Evolutionary conservation across 179 eudicot genomes (phyloP).

Genomic region (Camellia oleifera): DNA sequence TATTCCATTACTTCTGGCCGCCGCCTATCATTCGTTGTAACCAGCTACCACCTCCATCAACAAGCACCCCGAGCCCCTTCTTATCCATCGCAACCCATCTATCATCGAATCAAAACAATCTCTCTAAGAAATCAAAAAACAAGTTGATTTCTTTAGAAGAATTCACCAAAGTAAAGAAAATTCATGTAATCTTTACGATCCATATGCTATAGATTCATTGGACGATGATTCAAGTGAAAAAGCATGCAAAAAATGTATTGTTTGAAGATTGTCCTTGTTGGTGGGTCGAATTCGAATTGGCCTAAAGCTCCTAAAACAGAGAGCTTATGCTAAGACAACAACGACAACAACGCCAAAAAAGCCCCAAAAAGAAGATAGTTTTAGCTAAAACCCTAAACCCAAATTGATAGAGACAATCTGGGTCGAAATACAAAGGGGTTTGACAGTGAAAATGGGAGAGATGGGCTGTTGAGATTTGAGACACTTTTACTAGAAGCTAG

Average conservation of each 20-base stretch:
- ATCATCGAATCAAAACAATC: no score
- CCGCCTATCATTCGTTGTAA: no score
- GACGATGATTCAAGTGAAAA: conserved; percentile 50
- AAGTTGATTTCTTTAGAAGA: not conserved
- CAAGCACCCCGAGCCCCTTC: no score
- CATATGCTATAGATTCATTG: conserved; percentile 75
- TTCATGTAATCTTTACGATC: conserved; percentile 61
- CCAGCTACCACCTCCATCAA: no score
- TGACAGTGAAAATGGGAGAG: conserved; percentile 87
- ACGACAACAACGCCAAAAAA: conserved; percentile 22
- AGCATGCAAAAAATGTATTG: conserved; percentile 32
- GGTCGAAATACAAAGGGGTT: conserved; percentile 56
- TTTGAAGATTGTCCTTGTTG: conserved; percentile 31
- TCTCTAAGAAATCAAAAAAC: no score
- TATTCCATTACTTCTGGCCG: no score
- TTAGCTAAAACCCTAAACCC: not conserved
- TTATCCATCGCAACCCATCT: no score
- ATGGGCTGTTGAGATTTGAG: conserved; percentile 90
- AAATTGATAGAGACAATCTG: conserved; percentile 3
- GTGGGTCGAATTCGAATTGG: not conserved
- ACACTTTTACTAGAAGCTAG: conserved; percentile 34
- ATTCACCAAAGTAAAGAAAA: conserved; percentile 31
- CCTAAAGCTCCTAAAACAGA: no score
- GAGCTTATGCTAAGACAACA: no score
- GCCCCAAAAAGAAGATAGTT: conserved; percentile 26